phyloP scores from a whole-genome alignment of 768 basidiomycete species.

The Hericium erinaceus region DNA sequence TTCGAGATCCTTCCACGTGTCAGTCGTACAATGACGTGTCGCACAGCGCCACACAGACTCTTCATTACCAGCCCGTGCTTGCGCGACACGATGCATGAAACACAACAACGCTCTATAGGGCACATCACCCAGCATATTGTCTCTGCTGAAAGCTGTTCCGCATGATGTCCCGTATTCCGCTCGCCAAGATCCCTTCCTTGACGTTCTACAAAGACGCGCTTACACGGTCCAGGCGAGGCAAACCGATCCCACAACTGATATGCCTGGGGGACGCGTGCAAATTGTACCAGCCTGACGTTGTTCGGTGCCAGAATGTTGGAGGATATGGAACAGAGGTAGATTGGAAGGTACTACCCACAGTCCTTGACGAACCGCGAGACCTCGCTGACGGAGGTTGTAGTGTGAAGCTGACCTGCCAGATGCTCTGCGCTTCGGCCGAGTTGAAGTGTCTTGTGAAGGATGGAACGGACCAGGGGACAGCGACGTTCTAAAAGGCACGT shows the following conservation, averaged over 20 bases:
- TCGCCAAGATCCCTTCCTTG: slow-evolving; percentile 64
- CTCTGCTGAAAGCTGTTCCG: neutral
- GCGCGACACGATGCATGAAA: no score
- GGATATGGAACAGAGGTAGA: slow-evolving; percentile 74
- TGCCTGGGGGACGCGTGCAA: slow-evolving; percentile 76
- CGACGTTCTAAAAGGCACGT: slow-evolving; percentile 73
- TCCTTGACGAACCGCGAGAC: neutral
- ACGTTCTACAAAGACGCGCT: slow-evolving; percentile 65
- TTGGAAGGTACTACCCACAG: slow-evolving; percentile 57
- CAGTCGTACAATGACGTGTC: neutral
- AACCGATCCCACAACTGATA: slow-evolving; percentile 66
- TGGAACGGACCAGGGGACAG: slow-evolving; percentile 78
- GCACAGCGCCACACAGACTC: neutral
- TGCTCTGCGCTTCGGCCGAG: slow-evolving; percentile 70
- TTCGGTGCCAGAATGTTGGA: slow-evolving; percentile 77
- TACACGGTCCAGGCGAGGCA: slow-evolving; percentile 59
- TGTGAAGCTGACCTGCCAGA: slow-evolving; percentile 89
- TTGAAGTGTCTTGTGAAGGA: slow-evolving; percentile 87
- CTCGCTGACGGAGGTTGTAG: slow-evolving; percentile 25
- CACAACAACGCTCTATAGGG: no score
- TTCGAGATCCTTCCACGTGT: neutral
- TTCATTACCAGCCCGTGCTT: no score
- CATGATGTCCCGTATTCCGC: slow-evolving; percentile 60
- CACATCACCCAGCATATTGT: no score
- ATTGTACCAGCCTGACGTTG: slow-evolving; percentile 71